Base-by-base conservation (phyloP, 129 eudicot species). In the Solidago caesia region DNA sequence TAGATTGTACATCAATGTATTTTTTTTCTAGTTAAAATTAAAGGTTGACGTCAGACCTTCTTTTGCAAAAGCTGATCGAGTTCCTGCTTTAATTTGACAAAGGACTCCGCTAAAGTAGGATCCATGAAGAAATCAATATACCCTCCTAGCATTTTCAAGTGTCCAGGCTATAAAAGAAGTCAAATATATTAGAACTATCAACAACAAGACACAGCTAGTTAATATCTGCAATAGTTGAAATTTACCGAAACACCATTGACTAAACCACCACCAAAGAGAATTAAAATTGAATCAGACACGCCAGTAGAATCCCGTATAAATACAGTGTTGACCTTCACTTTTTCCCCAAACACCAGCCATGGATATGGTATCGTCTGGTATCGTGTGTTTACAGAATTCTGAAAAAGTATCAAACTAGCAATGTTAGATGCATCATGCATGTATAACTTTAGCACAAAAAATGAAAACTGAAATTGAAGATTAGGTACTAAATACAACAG, bases 231-330 rank as follows among this genome's bases (percentile, higher is more conserved):
- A 70, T 26, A 16, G 46, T 74, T 72, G 15, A 78, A 82, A 56
- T 66, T 84, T 88, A 94, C 99, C 97, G 55, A 75, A 70, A 74
- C 86, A 44, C 97, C 97, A 67, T 78, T 70, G 77, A 71, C 80
- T 43, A 95, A 83, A 66, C 80, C 83, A 79, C 99, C 94, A 84
- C 99, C 99, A 58, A 95, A 95, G 55, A 95, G 97, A 79, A 95
- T 87, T 78, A 95, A 75, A 70, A 83, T 82, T 14, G 99, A 95
- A 87, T 95, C 99, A 75, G 99, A 89, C 52, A 95, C 97, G 9
- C 97, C 99, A 70, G 99, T 95, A 5, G 99, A 91, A 85, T 95
- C 99, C 14, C 99, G 99, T 81, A 95, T 79, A 67, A 84, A 91
- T 10, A 91, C 97, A 41, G 83, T 82, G 78, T 95, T 91, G 73